Percentiles rank a stretch among this genome's conserved stretches.
These are phyloP conservation scores for Kalaharituber pfeilii DNA, from an alignment of 2,329 filamentous ascomycete species.

Conservation along the genomic window DNA sequence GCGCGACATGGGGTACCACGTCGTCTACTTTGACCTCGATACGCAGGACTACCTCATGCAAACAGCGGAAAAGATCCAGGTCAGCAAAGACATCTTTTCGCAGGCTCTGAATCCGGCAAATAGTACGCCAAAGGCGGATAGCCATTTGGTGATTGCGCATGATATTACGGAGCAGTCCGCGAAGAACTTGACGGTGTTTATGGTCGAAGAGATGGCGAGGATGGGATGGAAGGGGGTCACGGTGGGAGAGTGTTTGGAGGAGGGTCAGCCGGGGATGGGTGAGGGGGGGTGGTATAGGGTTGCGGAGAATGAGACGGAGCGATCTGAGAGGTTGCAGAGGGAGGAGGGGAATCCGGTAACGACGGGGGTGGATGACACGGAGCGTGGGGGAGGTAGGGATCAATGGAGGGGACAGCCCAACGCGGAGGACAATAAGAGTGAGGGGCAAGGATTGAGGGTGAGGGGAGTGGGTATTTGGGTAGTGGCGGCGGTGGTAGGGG, in stretches of 20 bases:
- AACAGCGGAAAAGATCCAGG: constrained; percentile 22
- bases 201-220: constrained; percentile 18
- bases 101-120: constrained; percentile 25
- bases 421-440: neutral
- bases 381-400: neutral
- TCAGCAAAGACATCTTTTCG: constrained; percentile 25
- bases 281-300: constrained; percentile 33
- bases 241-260: constrained; percentile 40
- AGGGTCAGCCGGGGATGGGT: constrained; percentile 24
- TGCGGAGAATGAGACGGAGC: neutral
- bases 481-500: neutral
- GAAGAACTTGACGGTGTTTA: constrained; percentile 22
- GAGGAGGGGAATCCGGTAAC: neutral
- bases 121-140: constrained; percentile 21
- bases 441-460: neutral
- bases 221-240: constrained; percentile 28
- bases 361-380: neutral
- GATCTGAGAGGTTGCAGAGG: neutral
- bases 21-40: constrained; percentile 33
- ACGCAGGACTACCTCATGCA: constrained; percentile 31
- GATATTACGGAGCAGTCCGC: constrained; percentile 27
- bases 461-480: neutral
- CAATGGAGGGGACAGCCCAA: too few species aligned
- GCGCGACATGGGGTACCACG: constrained; percentile 33
- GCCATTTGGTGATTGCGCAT: constrained; percentile 27